Evolutionary conservation across 2,329 filamentous ascomycete species (phyloP).

Genomic region (Pseudogymnoascus sp.): DNA sequence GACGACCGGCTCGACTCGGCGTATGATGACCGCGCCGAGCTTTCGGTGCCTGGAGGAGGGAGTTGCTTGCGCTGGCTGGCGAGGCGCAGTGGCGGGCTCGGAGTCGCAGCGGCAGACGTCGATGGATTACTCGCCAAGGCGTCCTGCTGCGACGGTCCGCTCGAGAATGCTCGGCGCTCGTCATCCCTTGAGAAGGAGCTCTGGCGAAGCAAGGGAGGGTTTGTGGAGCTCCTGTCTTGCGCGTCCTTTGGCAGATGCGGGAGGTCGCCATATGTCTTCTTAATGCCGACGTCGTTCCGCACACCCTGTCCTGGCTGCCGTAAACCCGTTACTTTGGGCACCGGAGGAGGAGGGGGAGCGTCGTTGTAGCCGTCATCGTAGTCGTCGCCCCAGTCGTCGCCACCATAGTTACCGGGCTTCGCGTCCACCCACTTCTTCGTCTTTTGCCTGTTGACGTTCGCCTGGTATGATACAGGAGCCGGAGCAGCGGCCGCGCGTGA

Average conservation of each 20-base stretch:
- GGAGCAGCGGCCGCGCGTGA: constrained; percentile 21
- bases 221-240: constrained; percentile 8
- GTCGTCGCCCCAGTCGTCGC: constrained; percentile 83
- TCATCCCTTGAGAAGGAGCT: constrained; percentile 48
- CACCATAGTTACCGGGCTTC: constrained; percentile 77
- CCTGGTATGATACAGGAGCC: constrained; percentile 47
- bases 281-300: constrained; percentile 13
- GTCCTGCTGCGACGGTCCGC: constrained; percentile 14
- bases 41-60: constrained; percentile 6
- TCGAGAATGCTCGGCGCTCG: constrained; percentile 42
- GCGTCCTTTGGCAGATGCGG: constrained; percentile 18
- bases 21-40: neutral
- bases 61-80: constrained; percentile 19
- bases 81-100: constrained; percentile 17
- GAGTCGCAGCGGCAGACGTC: constrained; percentile 2
- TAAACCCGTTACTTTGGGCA: constrained; percentile 33
- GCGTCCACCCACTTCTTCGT: constrained; percentile 95
- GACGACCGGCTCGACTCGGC: constrained; percentile 18
- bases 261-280: constrained; percentile 26
- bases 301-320: constrained; percentile 33
- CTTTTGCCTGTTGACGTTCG: constrained; percentile 81
- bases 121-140: constrained; percentile 12
- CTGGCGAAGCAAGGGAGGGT: constrained; percentile 18
- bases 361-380: constrained; percentile 48
- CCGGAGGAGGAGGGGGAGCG: constrained; percentile 32